Percentiles rank a stretch among this genome's conserved stretches.
Conservation (phyloP, 2,329 filamentous ascomycete genomes). For the Botryotinia convoluta region DNA sequence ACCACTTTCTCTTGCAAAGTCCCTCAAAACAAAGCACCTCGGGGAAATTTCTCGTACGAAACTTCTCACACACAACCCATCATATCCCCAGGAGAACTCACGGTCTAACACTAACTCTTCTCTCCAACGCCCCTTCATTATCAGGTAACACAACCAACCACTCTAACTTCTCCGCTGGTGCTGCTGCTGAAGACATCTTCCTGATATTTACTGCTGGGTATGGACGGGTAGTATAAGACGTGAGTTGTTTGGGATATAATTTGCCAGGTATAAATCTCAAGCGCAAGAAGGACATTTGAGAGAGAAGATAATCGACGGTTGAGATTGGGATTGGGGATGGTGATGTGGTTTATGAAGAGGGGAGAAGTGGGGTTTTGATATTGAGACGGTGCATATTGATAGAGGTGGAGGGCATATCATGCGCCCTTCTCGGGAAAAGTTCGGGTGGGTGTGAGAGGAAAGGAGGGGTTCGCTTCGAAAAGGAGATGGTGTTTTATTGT, state of each 20-base stretch:
- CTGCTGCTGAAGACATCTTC: constrained; percentile 20
- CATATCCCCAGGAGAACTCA: constrained; percentile 41
- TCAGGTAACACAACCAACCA: constrained; percentile 71
- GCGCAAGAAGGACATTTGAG: constrained; percentile 13
- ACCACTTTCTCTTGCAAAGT: neutral
- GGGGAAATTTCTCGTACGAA: neutral
- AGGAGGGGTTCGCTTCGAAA: constrained; percentile 6
- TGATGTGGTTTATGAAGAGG: neutral
- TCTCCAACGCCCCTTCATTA: constrained; percentile 56
- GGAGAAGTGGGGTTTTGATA: constrained; percentile 15
- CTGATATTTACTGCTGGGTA: neutral
- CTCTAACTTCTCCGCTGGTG: constrained; percentile 48
- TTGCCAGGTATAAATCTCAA: neutral
- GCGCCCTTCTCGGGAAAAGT: neutral
- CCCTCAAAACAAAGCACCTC: neutral
- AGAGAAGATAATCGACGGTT: neutral
- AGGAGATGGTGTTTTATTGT: neutral
- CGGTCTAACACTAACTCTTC: constrained; percentile 60
- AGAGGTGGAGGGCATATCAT: neutral
- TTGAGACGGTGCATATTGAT: neutral
- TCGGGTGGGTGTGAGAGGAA: neutral
- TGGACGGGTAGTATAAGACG: neutral
- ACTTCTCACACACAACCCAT: neutral
- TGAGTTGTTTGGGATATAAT: neutral
- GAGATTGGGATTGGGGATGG: neutral